These are phyloP conservation scores for Albugo candida DNA, from an alignment of 352 stramenopile genomes.

Conservation along the genomic window DNA sequence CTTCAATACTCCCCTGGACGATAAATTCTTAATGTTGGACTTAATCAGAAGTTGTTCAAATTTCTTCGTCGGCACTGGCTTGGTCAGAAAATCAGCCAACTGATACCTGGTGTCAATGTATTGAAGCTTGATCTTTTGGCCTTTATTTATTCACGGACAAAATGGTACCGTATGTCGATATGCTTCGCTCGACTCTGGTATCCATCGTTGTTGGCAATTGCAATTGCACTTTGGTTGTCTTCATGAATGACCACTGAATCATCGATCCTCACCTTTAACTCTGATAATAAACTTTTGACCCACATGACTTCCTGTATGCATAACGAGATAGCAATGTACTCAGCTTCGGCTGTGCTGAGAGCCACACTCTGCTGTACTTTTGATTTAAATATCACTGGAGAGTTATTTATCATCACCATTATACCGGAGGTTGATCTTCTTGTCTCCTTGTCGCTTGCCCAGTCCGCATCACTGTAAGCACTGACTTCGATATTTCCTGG, in stretches of 20 bases:
- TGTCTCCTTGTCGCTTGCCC: slow-evolving; percentile 6
- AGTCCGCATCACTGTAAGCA: slow-evolving; percentile 10
- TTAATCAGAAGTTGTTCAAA: neutral
- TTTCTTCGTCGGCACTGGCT: neutral
- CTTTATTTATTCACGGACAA: neutral
- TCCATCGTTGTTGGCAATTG: neutral
- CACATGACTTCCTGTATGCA: slow-evolving; percentile 9
- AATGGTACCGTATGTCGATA: slow-evolving; percentile 2
- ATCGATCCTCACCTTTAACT: slow-evolving; percentile 1
- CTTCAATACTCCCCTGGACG: too few species aligned
- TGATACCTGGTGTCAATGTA: neutral
- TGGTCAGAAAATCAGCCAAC: neutral
- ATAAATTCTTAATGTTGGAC: too few species aligned
- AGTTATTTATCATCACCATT: slow-evolving; percentile 7
- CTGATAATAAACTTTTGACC: slow-evolving; percentile 3
- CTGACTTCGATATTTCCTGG: neutral
- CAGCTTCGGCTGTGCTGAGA: slow-evolving; percentile 7
- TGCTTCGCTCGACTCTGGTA: neutral
- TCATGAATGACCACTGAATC: slow-evolving; percentile 2
- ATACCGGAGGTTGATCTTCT: slow-evolving; percentile 6
- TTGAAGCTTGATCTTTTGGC: neutral
- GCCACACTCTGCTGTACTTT: slow-evolving; percentile 11
- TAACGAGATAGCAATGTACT: slow-evolving; percentile 12
- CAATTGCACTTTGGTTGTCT: slow-evolving; percentile 1
- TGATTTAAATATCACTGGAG: slow-evolving; percentile 6